Evolutionary conservation across 139 green algal species (phyloP).

Genomic region (Trebouxia sp.): DNA sequence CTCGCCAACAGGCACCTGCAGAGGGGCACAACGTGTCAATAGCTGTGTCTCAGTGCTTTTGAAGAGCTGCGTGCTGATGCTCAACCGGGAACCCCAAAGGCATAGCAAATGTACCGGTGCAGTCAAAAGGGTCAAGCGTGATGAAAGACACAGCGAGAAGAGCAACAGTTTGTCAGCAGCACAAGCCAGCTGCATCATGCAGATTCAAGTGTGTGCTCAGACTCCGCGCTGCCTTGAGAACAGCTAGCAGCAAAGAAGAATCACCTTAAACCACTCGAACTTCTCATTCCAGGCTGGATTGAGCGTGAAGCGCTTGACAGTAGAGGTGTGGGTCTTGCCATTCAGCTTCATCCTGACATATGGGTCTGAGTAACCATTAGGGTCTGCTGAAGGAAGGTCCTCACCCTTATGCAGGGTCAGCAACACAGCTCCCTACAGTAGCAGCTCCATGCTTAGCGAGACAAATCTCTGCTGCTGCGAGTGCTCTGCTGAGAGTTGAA

Average conservation of each 20-base stretch:
- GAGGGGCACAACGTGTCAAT: neutral
- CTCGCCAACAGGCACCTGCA: constrained; percentile 42
- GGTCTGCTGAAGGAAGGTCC: constrained; percentile 45
- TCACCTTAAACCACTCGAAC: constrained; percentile 54
- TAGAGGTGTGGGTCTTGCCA: constrained; percentile 32
- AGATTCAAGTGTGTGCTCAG: too few relatives aligned
- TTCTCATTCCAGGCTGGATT: constrained; percentile 56
- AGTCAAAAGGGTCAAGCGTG: too few relatives aligned
- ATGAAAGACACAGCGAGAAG: too few relatives aligned
- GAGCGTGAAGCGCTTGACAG: constrained; percentile 44
- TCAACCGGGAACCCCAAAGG: too few relatives aligned
- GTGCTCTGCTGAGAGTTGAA: neutral
- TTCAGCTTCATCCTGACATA: constrained; percentile 49
- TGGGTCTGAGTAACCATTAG: constrained; percentile 44
- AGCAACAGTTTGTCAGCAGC: too few relatives aligned
- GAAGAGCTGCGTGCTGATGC: neutral
- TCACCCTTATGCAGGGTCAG: constrained; percentile 29
- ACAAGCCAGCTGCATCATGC: too few relatives aligned
- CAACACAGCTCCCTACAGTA: constrained; percentile 37
- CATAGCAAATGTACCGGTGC: too few relatives aligned
- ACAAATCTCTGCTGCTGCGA: neutral
- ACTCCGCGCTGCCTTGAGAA: too few relatives aligned
- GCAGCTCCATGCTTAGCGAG: neutral
- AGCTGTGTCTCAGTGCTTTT: neutral
- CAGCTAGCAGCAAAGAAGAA: neutral